Evolutionary conservation across 1,139 yeast genomes (phyloP).

Genomic region (Nakaseomyces kungkrabaensis): DNA sequence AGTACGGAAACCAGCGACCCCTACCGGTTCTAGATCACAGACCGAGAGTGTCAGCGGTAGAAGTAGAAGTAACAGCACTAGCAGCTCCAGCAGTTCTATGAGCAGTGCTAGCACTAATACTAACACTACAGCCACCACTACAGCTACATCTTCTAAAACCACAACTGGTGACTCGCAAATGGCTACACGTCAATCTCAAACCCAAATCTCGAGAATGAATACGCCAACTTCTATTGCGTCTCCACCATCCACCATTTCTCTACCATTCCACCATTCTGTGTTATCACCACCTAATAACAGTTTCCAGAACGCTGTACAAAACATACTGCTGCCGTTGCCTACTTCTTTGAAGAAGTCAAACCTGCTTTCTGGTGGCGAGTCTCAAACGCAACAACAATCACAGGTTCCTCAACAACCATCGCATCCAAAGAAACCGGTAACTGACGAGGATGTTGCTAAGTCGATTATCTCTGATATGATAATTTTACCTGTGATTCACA

Average conservation of each 20-base stretch:
- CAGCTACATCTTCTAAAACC: no score
- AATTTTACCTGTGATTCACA: neutral
- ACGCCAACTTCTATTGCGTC: neutral
- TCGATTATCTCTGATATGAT: slow-evolving; percentile 1
- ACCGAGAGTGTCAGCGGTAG: neutral
- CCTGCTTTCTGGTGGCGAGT: neutral
- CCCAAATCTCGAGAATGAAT: neutral
- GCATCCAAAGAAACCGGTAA: neutral
- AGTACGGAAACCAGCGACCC: slow-evolving; percentile 2
- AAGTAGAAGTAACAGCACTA: slow-evolving; percentile 2
- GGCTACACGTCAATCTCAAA: neutral
- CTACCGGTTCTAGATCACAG: neutral
- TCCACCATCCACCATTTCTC: slow-evolving; percentile 1
- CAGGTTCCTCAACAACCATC: neutral
- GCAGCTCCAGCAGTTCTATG: slow-evolving; percentile 2
- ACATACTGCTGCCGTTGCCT: slow-evolving; percentile 2
- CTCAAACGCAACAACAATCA: neutral
- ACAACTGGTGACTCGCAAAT: neutral
- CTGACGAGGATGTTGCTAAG: slow-evolving; percentile 1
- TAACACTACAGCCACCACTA: neutral
- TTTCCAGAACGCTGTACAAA: slow-evolving; percentile 1
- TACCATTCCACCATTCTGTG: neutral
- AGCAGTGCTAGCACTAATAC: slow-evolving; percentile 4
- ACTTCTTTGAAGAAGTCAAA: slow-evolving; percentile 2
- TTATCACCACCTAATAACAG: slow-evolving; percentile 1